Evolutionary conservation across 371 early-diverging fungal genomes (phyloP).

Genomic region (Homolaphlyctis polyrhiza): DNA sequence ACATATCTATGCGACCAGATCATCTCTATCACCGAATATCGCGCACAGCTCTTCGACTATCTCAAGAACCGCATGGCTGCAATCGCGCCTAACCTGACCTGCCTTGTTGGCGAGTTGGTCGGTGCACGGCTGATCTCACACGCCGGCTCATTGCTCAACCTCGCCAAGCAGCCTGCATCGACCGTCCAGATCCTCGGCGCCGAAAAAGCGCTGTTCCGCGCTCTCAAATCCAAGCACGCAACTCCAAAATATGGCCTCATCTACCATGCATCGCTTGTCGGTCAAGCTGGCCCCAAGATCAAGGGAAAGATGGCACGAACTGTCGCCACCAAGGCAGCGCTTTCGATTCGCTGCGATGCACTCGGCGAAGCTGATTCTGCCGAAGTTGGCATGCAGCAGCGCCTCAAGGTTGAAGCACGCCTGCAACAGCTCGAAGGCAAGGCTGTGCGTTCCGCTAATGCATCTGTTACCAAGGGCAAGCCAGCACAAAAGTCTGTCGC

Average conservation of each 20-base stretch:
- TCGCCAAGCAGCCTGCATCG: slow-evolving; percentile 94
- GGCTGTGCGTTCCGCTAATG: slow-evolving; percentile 76
- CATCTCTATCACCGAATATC: slow-evolving; percentile 85
- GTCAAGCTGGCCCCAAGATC: slow-evolving; percentile 91
- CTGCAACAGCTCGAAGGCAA: slow-evolving; percentile 91
- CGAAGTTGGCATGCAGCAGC: slow-evolving; percentile 78
- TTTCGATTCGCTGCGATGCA: slow-evolving; percentile 93
- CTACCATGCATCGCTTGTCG: slow-evolving; percentile 92
- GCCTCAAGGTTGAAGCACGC: slow-evolving; percentile 81
- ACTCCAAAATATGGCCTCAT: slow-evolving; percentile 99
- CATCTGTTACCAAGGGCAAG: slow-evolving; percentile 60
- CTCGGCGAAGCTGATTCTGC: slow-evolving; percentile 68
- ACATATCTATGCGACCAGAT: slow-evolving; percentile 89
- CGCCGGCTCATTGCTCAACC: slow-evolving; percentile 93
- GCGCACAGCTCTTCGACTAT: slow-evolving; percentile 83
- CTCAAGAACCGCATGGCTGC: slow-evolving; percentile 89
- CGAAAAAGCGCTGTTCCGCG: slow-evolving; percentile 97
- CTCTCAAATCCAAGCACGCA: slow-evolving; percentile 95
- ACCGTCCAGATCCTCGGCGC: slow-evolving; percentile 99
- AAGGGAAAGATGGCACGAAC: slow-evolving; percentile 97
- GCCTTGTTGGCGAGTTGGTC: slow-evolving; percentile 93
- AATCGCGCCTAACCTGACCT: slow-evolving; percentile 96
- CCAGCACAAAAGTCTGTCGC: slow-evolving; percentile 37
- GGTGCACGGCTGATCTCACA: slow-evolving; percentile 94
- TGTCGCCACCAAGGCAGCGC: slow-evolving; percentile 91